Percentiles rank a stretch among this genome's conserved stretches.
phyloP scores from a whole-genome alignment of 73 alveolate species.

The Effrenium voratum region DNA sequence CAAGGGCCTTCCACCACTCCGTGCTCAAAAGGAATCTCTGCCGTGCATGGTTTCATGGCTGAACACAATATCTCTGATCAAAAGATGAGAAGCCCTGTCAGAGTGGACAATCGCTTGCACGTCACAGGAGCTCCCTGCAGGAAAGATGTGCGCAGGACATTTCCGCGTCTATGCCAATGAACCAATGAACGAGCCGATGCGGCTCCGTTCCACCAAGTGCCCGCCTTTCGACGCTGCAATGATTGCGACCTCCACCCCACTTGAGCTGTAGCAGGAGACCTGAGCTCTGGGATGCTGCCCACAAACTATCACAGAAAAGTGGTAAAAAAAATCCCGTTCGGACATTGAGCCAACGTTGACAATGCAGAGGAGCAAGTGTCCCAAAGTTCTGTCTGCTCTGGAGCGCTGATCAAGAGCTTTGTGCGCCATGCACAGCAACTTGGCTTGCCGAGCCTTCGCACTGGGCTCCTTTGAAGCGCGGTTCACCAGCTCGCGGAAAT shows the following conservation, averaged over 20 bases:
- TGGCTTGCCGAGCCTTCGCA: slow-evolving; percentile 8
- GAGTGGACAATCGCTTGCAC: slow-evolving; percentile 83
- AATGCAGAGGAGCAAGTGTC: not conserved
- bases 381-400: not conserved
- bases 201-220: no score
- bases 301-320: no score
- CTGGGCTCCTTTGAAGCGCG: not conserved
- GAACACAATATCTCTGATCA: no score
- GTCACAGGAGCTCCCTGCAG: slow-evolving; percentile 34
- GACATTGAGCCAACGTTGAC: no score
- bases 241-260: slow-evolving; percentile 76
- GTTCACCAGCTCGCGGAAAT: slow-evolving; percentile 22
- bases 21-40: not conserved
- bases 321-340: no score
- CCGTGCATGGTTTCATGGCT: no score
- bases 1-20: not conserved
- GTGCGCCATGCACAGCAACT: not conserved
- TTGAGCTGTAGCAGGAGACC: slow-evolving; percentile 87
- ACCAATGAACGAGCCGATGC: no score
- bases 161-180: not conserved
- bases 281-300: not conserved
- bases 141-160: not conserved
- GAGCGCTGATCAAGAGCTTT: not conserved
- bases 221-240: slow-evolving; percentile 28
- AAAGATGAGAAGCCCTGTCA: slow-evolving; percentile 41